These are phyloP conservation scores for Penicillium cataractarum DNA, from an alignment of 495 filamentous ascomycete species.

Conservation along the genomic window DNA sequence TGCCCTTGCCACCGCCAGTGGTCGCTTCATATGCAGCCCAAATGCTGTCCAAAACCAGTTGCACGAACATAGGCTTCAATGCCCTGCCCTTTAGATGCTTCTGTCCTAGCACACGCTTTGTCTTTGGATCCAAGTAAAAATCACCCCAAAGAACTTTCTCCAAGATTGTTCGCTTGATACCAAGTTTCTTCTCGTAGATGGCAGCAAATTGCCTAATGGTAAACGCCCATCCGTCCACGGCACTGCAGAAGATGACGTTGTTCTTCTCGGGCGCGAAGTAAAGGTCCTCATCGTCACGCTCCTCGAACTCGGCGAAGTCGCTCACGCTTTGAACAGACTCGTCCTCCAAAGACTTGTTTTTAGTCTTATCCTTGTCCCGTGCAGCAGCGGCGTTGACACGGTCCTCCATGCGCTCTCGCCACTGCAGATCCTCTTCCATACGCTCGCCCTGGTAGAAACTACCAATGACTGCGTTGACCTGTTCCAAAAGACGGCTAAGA, in stretches of 20 bases:
- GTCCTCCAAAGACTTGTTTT: slow-evolving; percentile 49
- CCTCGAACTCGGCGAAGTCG: slow-evolving; percentile 69
- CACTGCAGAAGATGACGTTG: slow-evolving; percentile 98
- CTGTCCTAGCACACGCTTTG: slow-evolving; percentile 83
- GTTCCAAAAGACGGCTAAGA: slow-evolving; percentile 86
- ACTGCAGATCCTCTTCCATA: slow-evolving; percentile 98
- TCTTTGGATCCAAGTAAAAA: slow-evolving; percentile 96
- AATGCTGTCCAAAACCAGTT: slow-evolving; percentile 92
- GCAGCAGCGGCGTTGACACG: slow-evolving; percentile 62
- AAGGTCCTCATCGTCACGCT: slow-evolving; percentile 93
- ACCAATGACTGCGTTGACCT: slow-evolving; percentile 96
- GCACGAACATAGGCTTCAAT: slow-evolving; percentile 97
- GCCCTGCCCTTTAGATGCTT: slow-evolving; percentile 92
- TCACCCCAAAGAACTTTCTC: slow-evolving; percentile 98
- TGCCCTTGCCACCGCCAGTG: slow-evolving; percentile 75
- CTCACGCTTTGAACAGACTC: slow-evolving; percentile 47
- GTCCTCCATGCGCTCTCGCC: slow-evolving; percentile 91
- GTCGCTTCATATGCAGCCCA: slow-evolving; percentile 98
- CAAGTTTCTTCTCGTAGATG: slow-evolving; percentile 95
- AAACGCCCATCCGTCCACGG: slow-evolving; percentile 97
- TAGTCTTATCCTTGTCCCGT: slow-evolving; percentile 42
- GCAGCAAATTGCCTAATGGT: slow-evolving; percentile 92
- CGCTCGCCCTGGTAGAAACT: slow-evolving; percentile 97
- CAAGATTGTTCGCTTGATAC: slow-evolving; percentile 86
- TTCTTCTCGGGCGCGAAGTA: slow-evolving; percentile 99